Evolutionary conservation across 176 grass and related monocot genomes (phyloP).

Genomic region (Saccharum spontaneum): DNA sequence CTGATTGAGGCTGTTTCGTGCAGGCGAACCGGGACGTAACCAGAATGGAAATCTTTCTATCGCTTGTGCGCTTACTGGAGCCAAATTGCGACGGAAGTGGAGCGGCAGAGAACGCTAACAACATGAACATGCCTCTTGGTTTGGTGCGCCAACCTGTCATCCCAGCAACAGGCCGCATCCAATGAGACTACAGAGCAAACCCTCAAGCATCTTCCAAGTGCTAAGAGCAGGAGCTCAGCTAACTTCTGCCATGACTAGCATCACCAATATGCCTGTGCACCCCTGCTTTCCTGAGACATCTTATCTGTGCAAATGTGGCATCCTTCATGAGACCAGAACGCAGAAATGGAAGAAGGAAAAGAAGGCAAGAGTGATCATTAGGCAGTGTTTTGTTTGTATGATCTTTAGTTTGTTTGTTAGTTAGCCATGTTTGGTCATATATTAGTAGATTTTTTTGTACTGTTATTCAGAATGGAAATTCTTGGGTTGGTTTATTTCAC

Average conservation of each 20-base stretch:
- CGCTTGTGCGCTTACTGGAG: constrained; percentile 63
- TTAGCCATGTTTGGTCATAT: constrained; percentile 27
- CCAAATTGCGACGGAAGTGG: constrained; percentile 39
- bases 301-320: constrained; percentile 16
- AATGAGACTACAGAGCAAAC: constrained; percentile 32
- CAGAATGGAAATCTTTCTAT: constrained; percentile 80
- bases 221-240: constrained; percentile 70
- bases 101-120: constrained; percentile 40
- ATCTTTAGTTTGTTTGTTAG: constrained; percentile 39
- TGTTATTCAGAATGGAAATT: constrained; percentile 30
- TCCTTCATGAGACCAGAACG: background rate
- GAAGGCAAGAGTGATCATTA: background rate
- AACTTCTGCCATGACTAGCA: constrained; percentile 79
- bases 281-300: constrained; percentile 25
- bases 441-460: constrained; percentile 37
- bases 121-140: constrained; percentile 44
- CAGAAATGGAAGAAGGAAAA: constrained; percentile 8
- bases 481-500: constrained; percentile 30
- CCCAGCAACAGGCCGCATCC: constrained; percentile 62
- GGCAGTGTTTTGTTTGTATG: constrained; percentile 38
- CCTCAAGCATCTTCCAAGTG: constrained; percentile 36
- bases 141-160: constrained; percentile 61
- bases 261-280: constrained; percentile 45
- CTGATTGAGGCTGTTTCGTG: background rate
- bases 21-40: constrained; percentile 80